These are phyloP conservation scores for Leucogyrophana mollusca DNA, from an alignment of 768 basidiomycete genomes.

Conservation along the genomic window DNA sequence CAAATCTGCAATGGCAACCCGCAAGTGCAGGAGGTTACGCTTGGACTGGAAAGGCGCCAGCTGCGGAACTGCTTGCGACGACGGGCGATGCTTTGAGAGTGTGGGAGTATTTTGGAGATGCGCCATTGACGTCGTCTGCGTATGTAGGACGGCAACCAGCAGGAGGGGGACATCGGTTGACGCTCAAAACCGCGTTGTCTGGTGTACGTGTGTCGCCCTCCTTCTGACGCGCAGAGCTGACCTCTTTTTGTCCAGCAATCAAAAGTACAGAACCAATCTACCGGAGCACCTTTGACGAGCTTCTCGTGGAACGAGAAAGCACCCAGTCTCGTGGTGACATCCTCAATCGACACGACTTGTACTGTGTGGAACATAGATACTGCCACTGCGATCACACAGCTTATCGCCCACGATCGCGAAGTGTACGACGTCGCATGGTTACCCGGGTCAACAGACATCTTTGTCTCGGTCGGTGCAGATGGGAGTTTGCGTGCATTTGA, in stretches of 20 bases:
- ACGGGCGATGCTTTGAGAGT: conserved; percentile 92
- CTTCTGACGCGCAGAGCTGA: background rate
- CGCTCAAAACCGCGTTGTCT: conserved; percentile 74
- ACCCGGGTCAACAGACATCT: conserved; percentile 92
- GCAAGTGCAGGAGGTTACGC: conserved; percentile 56
- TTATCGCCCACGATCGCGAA: conserved; percentile 95
- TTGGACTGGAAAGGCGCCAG: conserved; percentile 67
- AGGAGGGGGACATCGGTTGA: conserved; percentile 59
- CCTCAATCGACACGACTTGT: conserved; percentile 97
- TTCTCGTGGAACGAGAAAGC: conserved; percentile 98
- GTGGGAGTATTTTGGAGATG: conserved; percentile 84
- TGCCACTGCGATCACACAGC: conserved; percentile 89
- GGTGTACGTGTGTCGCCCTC: conserved; percentile 53
- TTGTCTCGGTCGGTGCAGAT: conserved; percentile 97
- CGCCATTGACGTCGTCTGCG: conserved; percentile 48
- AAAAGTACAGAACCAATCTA: conserved; percentile 82
- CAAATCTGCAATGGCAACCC: conserved; percentile 93
- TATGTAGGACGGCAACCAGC: conserved; percentile 71
- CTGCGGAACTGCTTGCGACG: conserved; percentile 85
- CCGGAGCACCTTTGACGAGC: conserved; percentile 89
- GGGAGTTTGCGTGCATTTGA: conserved; percentile 97
- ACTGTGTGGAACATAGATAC: conserved; percentile 99
- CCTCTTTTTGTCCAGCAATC: conserved; percentile 55
- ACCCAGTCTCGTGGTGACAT: conserved; percentile 90
- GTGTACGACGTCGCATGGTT: conserved; percentile 99